A percentile compares a stretch with the other conserved stretches of the same genome.
Conservation (phyloP, 257 asterid species). For the Haberlea rhodopensis region DNA sequence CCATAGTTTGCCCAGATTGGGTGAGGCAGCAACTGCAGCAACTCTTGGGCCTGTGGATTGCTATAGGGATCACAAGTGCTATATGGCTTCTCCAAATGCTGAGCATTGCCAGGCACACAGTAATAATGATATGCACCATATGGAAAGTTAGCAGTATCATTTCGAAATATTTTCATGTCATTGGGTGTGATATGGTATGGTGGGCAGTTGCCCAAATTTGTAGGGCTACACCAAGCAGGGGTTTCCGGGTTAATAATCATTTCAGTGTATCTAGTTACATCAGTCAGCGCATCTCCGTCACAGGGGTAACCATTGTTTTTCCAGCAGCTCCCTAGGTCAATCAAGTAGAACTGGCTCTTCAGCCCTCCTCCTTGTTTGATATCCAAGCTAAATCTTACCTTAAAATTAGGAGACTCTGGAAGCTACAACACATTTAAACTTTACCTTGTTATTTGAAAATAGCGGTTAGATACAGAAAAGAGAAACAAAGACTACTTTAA, state of each 20-base stretch:
- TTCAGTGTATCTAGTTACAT: slow-evolving; percentile 60
- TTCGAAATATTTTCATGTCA: slow-evolving; percentile 42
- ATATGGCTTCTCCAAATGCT: slow-evolving; percentile 49
- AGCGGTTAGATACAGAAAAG: background rate
- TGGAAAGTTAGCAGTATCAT: slow-evolving; percentile 54
- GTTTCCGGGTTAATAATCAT: slow-evolving; percentile 62
- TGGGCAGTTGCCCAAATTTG: slow-evolving; percentile 50
- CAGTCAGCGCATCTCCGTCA: slow-evolving; percentile 57
- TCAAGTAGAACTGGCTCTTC: slow-evolving; percentile 67
- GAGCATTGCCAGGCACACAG: slow-evolving; percentile 65
- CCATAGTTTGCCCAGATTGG: slow-evolving; percentile 72
- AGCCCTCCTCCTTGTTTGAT: slow-evolving; percentile 62
- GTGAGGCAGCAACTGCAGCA: slow-evolving; percentile 66
- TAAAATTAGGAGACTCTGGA: slow-evolving; percentile 65
- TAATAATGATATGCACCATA: slow-evolving; percentile 64
- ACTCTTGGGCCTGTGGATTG: slow-evolving; percentile 67
- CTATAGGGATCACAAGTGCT: slow-evolving; percentile 66
- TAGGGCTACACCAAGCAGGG: slow-evolving; percentile 59
- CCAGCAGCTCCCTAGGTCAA: slow-evolving; percentile 81
- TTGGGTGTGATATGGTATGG: slow-evolving; percentile 60
- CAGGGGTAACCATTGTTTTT: slow-evolving; percentile 59
- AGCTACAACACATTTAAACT: slow-evolving; percentile 30
- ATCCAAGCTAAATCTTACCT: slow-evolving; percentile 48
- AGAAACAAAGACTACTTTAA: too few relatives aligned
- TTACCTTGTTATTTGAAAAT: background rate